Conservation (phyloP, 306 rosid species). For the Hippophae tibetana region DNA sequence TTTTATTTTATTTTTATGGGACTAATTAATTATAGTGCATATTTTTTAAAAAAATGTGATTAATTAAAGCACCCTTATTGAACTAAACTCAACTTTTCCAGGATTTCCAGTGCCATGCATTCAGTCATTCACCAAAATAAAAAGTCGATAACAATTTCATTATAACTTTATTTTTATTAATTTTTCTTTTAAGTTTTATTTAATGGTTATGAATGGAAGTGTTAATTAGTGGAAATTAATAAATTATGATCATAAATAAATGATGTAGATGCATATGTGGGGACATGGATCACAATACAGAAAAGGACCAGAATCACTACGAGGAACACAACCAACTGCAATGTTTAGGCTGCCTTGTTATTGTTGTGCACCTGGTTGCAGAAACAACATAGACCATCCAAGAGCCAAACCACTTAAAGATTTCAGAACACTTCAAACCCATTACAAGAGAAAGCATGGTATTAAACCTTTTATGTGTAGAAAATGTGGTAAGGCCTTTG, state of each 20-base stretch:
- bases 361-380: slow-evolving; percentile 76
- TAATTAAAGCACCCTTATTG: too few species aligned
- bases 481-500: slow-evolving; percentile 86
- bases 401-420: slow-evolving; percentile 81
- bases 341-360: slow-evolving; percentile 94
- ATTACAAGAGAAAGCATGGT: slow-evolving; percentile 92
- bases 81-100: too few species aligned
- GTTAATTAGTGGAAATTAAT: too few species aligned
- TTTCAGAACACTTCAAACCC: slow-evolving; percentile 91
- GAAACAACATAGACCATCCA: slow-evolving; percentile 92
- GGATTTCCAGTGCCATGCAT: too few species aligned
- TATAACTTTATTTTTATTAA: too few species aligned
- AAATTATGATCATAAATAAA: not conserved
- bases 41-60: too few species aligned
- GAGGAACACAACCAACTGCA: slow-evolving; percentile 91
- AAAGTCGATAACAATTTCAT: too few species aligned
- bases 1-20: too few species aligned
- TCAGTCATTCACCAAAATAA: too few species aligned
- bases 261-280: slow-evolving; percentile 91
- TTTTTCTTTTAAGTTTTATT: too few species aligned
- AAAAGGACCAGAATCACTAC: slow-evolving; percentile 79
- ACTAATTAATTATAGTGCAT: too few species aligned
- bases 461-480: slow-evolving; percentile 80
- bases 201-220: too few species aligned
- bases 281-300: slow-evolving; percentile 96